These are phyloP conservation scores for Colletotrichum cereale DNA, from an alignment of 2,329 filamentous ascomycete species.

Conservation along the genomic window DNA sequence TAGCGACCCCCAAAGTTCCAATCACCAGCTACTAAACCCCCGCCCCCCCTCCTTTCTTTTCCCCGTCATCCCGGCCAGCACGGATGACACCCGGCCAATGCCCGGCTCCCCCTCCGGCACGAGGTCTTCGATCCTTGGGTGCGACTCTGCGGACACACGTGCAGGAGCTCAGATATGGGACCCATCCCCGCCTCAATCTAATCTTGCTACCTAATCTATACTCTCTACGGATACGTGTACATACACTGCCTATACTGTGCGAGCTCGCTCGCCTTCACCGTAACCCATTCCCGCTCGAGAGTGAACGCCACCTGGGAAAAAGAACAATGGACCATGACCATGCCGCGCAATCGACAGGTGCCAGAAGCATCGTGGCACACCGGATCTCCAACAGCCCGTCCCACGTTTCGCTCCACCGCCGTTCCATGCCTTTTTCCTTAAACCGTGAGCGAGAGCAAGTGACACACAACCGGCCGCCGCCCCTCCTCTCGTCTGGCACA, in stretches of 20 bases:
- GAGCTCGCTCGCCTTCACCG: slow-evolving; percentile 21
- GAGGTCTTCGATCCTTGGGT: slow-evolving; percentile 14
- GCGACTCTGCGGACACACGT: not conserved
- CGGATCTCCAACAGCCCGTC: slow-evolving; percentile 27
- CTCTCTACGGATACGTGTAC: no score
- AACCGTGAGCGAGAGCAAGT: slow-evolving; percentile 27
- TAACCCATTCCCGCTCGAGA: slow-evolving; percentile 1
- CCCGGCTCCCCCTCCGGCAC: slow-evolving; percentile 30
- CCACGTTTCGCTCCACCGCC: slow-evolving; percentile 28
- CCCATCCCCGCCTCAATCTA: not conserved
- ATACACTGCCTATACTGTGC: no score
- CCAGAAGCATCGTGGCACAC: slow-evolving; percentile 26
- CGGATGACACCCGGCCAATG: slow-evolving; percentile 30
- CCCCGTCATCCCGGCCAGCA: not conserved
- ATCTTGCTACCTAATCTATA: not conserved
- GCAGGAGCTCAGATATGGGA: not conserved
- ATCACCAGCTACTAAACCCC: not conserved
- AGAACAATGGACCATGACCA: not conserved
- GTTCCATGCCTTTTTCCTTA: slow-evolving; percentile 8
- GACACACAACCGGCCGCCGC: not conserved
- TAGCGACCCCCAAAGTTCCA: not conserved
- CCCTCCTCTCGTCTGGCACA: no score
- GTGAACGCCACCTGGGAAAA: not conserved
- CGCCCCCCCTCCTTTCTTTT: not conserved
- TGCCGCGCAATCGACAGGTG: slow-evolving; percentile 18